These are phyloP conservation scores for Talaromyces proteolyticus DNA, from an alignment of 495 filamentous ascomycete genomes.

Conservation along the genomic window DNA sequence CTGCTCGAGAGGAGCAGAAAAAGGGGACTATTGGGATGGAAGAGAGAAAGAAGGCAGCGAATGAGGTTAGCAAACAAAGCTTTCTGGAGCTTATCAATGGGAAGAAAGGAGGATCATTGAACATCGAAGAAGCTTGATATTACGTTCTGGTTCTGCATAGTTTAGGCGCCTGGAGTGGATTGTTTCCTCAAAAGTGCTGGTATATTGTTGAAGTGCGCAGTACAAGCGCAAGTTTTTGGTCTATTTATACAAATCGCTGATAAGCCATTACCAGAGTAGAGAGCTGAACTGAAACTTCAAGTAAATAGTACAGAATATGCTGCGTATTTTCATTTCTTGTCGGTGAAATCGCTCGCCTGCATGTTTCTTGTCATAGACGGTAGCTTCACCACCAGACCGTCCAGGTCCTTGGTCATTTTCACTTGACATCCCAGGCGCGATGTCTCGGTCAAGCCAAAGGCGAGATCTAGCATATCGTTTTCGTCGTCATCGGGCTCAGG, in stretches of 20 bases:
- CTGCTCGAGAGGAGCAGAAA: slow-evolving; percentile 57
- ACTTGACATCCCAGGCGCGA: slow-evolving; percentile 95
- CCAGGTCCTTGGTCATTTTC: slow-evolving; percentile 79
- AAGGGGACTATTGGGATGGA: slow-evolving; percentile 70
- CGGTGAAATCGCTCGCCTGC: slow-evolving; percentile 85
- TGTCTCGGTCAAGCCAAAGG: slow-evolving; percentile 94
- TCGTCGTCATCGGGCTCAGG: slow-evolving; percentile 93
- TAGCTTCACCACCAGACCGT: slow-evolving; percentile 77
- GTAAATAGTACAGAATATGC: background rate
- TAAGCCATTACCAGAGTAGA: slow-evolving; percentile 3
- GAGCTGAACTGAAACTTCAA: background rate
- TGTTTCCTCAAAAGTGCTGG: background rate
- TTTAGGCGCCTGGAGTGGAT: no score
- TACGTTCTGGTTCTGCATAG: background rate
- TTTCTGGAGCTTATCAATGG: slow-evolving; percentile 83
- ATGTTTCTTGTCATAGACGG: slow-evolving; percentile 94
- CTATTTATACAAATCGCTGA: background rate
- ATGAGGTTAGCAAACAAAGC: slow-evolving; percentile 92
- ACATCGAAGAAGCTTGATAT: slow-evolving; percentile 42
- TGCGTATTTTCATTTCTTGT: slow-evolving; percentile 24
- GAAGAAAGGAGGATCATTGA: slow-evolving; percentile 45
- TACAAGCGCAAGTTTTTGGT: no score
- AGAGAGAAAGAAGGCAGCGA: slow-evolving; percentile 74
- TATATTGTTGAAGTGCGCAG: no score
- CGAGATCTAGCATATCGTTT: slow-evolving; percentile 98